Percentiles rank a stretch among this genome's conserved stretches.
These are phyloP conservation scores for Entophlyctis luteolus DNA, from an alignment of 192 early-diverging fungal genomes.

Conservation along the genomic window DNA sequence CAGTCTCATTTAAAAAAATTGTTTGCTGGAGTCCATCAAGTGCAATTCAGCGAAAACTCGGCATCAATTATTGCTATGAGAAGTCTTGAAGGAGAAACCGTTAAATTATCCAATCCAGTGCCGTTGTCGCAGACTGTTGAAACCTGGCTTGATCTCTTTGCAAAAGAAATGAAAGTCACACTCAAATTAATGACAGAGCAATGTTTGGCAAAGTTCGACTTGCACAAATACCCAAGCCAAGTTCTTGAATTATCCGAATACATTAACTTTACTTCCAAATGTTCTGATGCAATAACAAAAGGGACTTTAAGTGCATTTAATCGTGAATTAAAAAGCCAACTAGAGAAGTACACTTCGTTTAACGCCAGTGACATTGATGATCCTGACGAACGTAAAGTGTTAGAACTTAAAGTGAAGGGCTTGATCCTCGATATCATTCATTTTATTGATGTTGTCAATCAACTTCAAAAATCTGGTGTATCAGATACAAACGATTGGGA, in stretches of 20 bases:
- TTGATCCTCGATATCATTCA: conserved; percentile 59
- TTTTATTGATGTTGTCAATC: conserved; percentile 53
- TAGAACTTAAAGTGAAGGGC: conserved; percentile 50
- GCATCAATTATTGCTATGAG: conserved; percentile 48
- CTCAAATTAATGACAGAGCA: conserved; percentile 35
- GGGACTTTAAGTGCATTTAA: conserved; percentile 24
- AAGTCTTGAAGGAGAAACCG: conserved; percentile 51
- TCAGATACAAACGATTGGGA: conserved; percentile 39
- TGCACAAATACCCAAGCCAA: conserved; percentile 53
- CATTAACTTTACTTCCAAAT: conserved; percentile 50
- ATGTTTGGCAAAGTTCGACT: conserved; percentile 41
- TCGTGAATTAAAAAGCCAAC: conserved; percentile 35
- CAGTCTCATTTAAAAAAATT: conserved; percentile 58
- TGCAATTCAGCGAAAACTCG: conserved; percentile 42
- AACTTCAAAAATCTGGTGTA: conserved; percentile 40
- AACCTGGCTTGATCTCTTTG: conserved; percentile 49
- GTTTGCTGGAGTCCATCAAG: conserved; percentile 57
- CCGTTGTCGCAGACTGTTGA: conserved; percentile 51
- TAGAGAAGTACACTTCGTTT: conserved; percentile 53
- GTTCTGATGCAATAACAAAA: conserved; percentile 37
- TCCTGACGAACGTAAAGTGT: conserved; percentile 33
- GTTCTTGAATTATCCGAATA: conserved; percentile 46
- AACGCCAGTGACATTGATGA: conserved; percentile 43
- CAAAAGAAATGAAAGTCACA: conserved; percentile 50
- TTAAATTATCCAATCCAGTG: conserved; percentile 41